phyloP scores from a whole-genome alignment of 2,329 filamentous ascomycete genomes.

The Aquanectria penicillioides region DNA sequence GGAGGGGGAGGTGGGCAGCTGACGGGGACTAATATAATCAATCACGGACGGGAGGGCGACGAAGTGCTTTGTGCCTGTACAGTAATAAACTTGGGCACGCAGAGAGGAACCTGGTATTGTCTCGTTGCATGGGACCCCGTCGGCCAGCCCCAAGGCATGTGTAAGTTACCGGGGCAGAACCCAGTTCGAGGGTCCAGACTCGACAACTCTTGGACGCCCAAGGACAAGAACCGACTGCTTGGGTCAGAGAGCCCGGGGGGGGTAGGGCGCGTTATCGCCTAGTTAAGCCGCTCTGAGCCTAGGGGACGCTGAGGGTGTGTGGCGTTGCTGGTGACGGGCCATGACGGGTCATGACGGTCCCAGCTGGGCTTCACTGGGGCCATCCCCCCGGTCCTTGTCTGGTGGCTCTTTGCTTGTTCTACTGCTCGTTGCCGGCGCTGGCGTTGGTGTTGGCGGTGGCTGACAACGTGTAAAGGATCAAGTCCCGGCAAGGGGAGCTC shows the following conservation, averaged over 20 bases:
- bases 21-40: conserved; percentile 37
- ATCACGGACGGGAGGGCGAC: conserved; percentile 9
- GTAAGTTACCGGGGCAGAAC: conserved; percentile 32
- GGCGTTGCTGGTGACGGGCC: conserved; percentile 2
- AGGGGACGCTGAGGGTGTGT: conserved; percentile 5
- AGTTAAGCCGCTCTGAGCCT: conserved; percentile 35
- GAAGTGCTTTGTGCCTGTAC: not conserved
- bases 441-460: conserved; percentile 14
- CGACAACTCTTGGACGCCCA: conserved; percentile 11
- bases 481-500: conserved; percentile 11
- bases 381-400: conserved; percentile 11
- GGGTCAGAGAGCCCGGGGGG: conserved; percentile 37
- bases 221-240: conserved; percentile 38
- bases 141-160: conserved; percentile 28
- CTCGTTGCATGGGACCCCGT: conserved; percentile 17
- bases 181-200: conserved; percentile 25
- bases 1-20: conserved; percentile 16
- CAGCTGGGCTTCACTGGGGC: too few relatives aligned
- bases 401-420: not conserved
- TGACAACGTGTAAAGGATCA: conserved; percentile 13
- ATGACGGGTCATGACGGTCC: too few relatives aligned
- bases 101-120: conserved; percentile 19
- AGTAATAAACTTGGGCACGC: conserved; percentile 2
- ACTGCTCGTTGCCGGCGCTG: not conserved
- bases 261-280: conserved; percentile 25